phyloP scores from a whole-genome alignment of 2,329 filamentous ascomycete species.

The Davidsoniella australis region DNA sequence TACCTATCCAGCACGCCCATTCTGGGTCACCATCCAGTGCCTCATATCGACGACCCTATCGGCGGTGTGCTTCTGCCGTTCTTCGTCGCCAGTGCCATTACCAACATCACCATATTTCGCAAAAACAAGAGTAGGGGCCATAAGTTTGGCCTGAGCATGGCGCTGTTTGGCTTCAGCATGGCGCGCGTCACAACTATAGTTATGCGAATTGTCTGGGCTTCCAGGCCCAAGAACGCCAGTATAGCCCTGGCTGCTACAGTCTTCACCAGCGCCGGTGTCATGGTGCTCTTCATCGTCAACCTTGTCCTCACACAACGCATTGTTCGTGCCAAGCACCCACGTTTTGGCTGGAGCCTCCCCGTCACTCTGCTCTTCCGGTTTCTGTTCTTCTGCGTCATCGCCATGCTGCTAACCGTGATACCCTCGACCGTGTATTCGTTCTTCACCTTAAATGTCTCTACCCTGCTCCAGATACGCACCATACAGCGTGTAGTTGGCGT shows the following conservation, averaged over 20 bases:
- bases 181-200: conserved; percentile 33
- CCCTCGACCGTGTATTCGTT: conserved; percentile 44
- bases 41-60: conserved; percentile 45
- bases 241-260: conserved; percentile 45
- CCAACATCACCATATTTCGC: conserved; percentile 42
- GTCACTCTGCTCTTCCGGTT: conserved; percentile 36
- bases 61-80: conserved; percentile 43
- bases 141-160: conserved; percentile 42
- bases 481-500: conserved; percentile 51
- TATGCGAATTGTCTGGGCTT: conserved; percentile 37
- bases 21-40: conserved; percentile 37
- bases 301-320: conserved; percentile 61
- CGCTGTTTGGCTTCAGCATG: conserved; percentile 42
- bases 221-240: conserved; percentile 21
- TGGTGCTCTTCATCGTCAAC: conserved; percentile 65
- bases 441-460: conserved; percentile 42
- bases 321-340: conserved; percentile 54
- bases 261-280: conserved; percentile 55
- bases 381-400: conserved; percentile 39
- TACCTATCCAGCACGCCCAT: not conserved
- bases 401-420: conserved; percentile 50
- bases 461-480: conserved; percentile 35
- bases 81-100: conserved; percentile 34
- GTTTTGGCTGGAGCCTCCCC: conserved; percentile 47
- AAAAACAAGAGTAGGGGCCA: conserved; percentile 30